Base-by-base conservation (phyloP, 768 basidiomycete genomes). In the Kwoniella botswanensis region DNA sequence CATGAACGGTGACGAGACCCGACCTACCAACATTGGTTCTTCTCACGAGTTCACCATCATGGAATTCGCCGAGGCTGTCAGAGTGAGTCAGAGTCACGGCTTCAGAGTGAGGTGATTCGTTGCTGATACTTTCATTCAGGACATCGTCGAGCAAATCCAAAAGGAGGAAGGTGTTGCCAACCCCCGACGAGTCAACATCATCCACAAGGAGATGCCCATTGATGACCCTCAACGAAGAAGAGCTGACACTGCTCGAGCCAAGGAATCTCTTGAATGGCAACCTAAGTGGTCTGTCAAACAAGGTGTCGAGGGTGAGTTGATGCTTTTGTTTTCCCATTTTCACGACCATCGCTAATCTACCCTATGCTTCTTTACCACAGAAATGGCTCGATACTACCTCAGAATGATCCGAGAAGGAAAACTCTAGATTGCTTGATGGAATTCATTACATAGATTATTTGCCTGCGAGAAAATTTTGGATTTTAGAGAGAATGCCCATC, bases 1-100 rank as follows among this genome's bases (percentile, higher is more conserved):
- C 76, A 99, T 99, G 97, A 97, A 95, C 87, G 94, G 94, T 18
- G 85, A 89, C 80, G 94, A 97, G 85, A 88, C 92, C 65, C 91
- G 93, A 43, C 97, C 97, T 1, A 93, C 96, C 84, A 99, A 99
- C 88, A 90, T 99, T 75, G 97, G 97, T 69, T 94, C 94, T 78
- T 86, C 90, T 63, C 93, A 98, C 83, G 97, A 99, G 86, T 97
- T 94, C 84, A 94, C 93, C 55, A 96, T 99, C 78, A 89, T 90
- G 61, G 91, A 96, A 72, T 98, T 98, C 83, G 97, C 97, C 11
- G 89, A 91, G 81, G 88, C 93, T 71, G 94, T 99, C 65, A 89
- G 93, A 70, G 79, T 81, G 65, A 72, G 79, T 75, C 10, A n/a
- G 1, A n/a, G 9, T 9, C 55, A 29, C 55, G 35, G 35, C 7